Evolutionary conservation across 2,329 filamentous ascomycete species (phyloP).

Genomic region (Alternaria alternata): DNA sequence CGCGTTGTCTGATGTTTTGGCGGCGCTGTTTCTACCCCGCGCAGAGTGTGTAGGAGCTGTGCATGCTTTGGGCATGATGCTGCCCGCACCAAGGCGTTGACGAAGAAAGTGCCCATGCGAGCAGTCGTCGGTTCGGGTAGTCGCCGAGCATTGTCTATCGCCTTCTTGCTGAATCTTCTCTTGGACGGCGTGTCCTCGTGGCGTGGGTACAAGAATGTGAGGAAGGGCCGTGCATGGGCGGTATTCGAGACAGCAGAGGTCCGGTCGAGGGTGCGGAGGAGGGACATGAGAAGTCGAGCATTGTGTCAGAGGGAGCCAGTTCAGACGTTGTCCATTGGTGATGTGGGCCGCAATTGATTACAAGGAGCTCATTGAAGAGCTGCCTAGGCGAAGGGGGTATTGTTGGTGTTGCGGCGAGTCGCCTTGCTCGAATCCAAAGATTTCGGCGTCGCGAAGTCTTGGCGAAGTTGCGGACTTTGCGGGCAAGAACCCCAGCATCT

Average conservation of each 20-base stretch:
- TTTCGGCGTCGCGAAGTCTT: slow-evolving; percentile 21
- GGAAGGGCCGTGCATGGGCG: slow-evolving; percentile 41
- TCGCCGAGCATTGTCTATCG: slow-evolving; percentile 23
- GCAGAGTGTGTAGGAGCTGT: slow-evolving; percentile 41
- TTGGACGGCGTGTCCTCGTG: slow-evolving; percentile 3
- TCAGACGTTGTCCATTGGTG: slow-evolving; percentile 28
- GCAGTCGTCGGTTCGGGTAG: not conserved
- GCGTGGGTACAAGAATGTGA: slow-evolving; percentile 47
- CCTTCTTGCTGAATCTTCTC: slow-evolving; percentile 31
- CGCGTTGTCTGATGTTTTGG: slow-evolving; percentile 24
- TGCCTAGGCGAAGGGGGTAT: slow-evolving; percentile 1
- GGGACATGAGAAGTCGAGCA: slow-evolving; percentile 71
- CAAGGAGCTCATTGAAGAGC: slow-evolving; percentile 26
- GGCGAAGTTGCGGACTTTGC: slow-evolving; percentile 17
- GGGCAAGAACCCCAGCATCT: slow-evolving; percentile 5
- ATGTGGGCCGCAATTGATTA: slow-evolving; percentile 14
- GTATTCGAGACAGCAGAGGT: slow-evolving; percentile 59
- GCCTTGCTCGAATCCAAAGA: slow-evolving; percentile 11
- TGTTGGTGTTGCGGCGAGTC: slow-evolving; percentile 11
- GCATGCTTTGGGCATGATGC: slow-evolving; percentile 61
- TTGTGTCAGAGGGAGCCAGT: slow-evolving; percentile 56
- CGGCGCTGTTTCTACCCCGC: not conserved
- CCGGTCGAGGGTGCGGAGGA: slow-evolving; percentile 64
- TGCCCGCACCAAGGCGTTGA: slow-evolving; percentile 62
- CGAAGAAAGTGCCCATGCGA: slow-evolving; percentile 61